A percentile compares a stretch with the other conserved stretches of the same genome.
phyloP scores from a whole-genome alignment of 2,329 filamentous ascomycete species.

The Microcyclosporella mali region DNA sequence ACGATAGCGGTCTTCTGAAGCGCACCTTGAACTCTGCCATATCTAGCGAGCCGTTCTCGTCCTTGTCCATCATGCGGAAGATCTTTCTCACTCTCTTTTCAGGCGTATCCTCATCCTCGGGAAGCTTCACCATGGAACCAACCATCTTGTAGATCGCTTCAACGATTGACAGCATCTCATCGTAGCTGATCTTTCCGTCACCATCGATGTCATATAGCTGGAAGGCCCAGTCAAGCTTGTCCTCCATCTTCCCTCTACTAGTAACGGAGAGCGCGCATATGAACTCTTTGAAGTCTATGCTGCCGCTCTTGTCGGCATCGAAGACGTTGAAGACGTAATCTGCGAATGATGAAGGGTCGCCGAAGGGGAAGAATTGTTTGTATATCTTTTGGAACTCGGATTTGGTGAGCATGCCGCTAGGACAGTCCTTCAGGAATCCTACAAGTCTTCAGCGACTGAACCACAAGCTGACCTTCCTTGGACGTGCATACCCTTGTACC shows the following conservation, averaged over 20 bases:
- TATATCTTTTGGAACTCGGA: conserved; percentile 99
- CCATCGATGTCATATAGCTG: conserved; percentile 99
- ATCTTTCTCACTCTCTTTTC: conserved; percentile 98
- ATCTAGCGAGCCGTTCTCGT: conserved; percentile 94
- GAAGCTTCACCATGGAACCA: conserved; percentile 97
- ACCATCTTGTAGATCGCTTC: conserved; percentile 99
- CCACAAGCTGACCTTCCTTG: too few species aligned
- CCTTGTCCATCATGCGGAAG: conserved; percentile 99
- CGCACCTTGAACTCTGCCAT: conserved; percentile 85
- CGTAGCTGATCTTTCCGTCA: conserved; percentile 97
- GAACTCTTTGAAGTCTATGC: conserved; percentile 99
- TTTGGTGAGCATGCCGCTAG: conserved; percentile 92
- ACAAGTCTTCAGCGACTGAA: conserved; percentile 14
- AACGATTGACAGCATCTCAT: conserved; percentile 98
- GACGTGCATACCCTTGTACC: conserved; percentile 94
- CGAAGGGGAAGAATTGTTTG: conserved; percentile 98
- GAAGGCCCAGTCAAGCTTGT: conserved; percentile 99
- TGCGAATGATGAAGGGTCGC: conserved; percentile 93
- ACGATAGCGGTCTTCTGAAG: background rate
- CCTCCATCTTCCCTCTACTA: conserved; percentile 96
- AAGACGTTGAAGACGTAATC: conserved; percentile 99
- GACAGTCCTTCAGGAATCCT: conserved; percentile 98
- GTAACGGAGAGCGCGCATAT: conserved; percentile 97
- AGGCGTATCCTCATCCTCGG: conserved; percentile 96
- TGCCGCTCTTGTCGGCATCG: conserved; percentile 92